phyloP scores from a whole-genome alignment of 768 basidiomycete genomes.

The Strobilomyces echinocephalus region DNA sequence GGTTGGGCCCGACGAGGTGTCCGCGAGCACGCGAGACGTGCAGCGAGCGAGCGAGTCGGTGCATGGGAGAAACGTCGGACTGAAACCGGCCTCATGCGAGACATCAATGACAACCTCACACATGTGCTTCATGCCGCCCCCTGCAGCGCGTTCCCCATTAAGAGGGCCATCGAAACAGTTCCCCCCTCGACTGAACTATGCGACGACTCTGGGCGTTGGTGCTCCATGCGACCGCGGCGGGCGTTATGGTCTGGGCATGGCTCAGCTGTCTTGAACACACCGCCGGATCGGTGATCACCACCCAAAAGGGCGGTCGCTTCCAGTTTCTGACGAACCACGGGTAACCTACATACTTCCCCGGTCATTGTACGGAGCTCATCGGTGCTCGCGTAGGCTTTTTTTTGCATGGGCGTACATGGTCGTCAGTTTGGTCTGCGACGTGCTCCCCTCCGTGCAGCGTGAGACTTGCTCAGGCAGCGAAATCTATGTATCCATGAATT shows the following conservation, averaged over 20 bases:
- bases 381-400: slow-evolving; percentile 17
- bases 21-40: slow-evolving; percentile 25
- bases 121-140: neutral
- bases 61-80: no score
- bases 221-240: slow-evolving; percentile 31
- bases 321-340: slow-evolving; percentile 80
- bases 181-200: slow-evolving; percentile 5
- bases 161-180: neutral
- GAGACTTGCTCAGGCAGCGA: slow-evolving; percentile 10
- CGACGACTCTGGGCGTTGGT: slow-evolving; percentile 13
- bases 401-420: slow-evolving; percentile 40
- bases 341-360: slow-evolving; percentile 20
- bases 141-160: no score
- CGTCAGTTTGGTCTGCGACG: slow-evolving; percentile 37
- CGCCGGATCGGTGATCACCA: slow-evolving; percentile 28
- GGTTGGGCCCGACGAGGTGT: slow-evolving; percentile 62
- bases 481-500: neutral
- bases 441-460: slow-evolving; percentile 36
- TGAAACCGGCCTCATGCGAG: neutral
- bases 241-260: slow-evolving; percentile 37
- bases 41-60: slow-evolving; percentile 6
- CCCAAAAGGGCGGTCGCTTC: slow-evolving; percentile 58
- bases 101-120: neutral
- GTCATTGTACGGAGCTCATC: neutral
- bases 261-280: slow-evolving; percentile 5